These are phyloP conservation scores for Neurospora sp. DNA, from an alignment of 495 filamentous ascomycete species.

Conservation along the genomic window DNA sequence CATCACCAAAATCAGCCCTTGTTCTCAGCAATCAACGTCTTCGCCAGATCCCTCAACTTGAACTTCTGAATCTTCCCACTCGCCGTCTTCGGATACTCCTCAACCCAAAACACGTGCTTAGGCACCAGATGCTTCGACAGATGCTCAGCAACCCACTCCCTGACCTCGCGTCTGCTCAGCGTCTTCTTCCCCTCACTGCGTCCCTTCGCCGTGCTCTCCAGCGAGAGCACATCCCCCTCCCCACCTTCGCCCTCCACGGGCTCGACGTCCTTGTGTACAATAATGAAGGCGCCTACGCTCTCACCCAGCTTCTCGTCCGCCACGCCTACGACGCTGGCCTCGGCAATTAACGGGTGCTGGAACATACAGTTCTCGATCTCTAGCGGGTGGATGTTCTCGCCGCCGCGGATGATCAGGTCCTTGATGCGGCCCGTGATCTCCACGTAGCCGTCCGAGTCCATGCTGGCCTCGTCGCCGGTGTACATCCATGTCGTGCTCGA, in stretches of 20 bases:
- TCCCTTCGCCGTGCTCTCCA: not conserved
- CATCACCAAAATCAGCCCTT: not conserved
- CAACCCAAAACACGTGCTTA: constrained; percentile 80
- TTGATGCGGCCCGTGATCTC: constrained; percentile 62
- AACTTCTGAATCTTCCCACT: constrained; percentile 98
- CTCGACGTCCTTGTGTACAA: constrained; percentile 35
- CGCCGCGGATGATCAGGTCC: constrained; percentile 83
- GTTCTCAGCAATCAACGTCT: constrained; percentile 12
- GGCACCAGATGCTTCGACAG: constrained; percentile 75
- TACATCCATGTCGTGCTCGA: constrained; percentile 37
- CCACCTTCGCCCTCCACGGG: constrained; percentile 17
- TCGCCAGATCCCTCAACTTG: constrained; percentile 56
- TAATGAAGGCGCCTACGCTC: constrained; percentile 73
- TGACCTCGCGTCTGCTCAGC: constrained; percentile 47
- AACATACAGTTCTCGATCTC: constrained; percentile 92
- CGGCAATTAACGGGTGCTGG: constrained; percentile 52
- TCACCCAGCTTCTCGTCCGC: constrained; percentile 81
- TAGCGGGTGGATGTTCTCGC: constrained; percentile 93
- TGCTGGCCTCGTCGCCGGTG: constrained; percentile 86
- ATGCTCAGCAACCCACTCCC: constrained; percentile 59
- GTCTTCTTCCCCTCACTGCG: constrained; percentile 9
- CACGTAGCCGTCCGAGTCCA: constrained; percentile 64
- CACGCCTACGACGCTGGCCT: constrained; percentile 75
- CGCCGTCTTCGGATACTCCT: constrained; percentile 80
- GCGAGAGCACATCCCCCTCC: not conserved